Evolutionary conservation across 208 protist genomes (phyloP).

Genomic region (Vickermania ingenoplastis): DNA sequence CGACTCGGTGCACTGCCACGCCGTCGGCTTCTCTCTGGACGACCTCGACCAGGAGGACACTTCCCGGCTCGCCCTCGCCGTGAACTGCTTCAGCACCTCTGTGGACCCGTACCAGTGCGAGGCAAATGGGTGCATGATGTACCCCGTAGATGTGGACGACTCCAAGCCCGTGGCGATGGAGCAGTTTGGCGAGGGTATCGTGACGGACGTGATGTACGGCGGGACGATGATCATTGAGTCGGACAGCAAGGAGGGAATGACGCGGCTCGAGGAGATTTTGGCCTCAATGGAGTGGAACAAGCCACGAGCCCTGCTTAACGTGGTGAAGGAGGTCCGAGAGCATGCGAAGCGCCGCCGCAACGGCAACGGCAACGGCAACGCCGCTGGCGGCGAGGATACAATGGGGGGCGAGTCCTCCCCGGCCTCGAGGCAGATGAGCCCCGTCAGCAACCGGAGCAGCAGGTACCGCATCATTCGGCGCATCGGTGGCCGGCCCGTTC

Average conservation of each 20-base stretch:
- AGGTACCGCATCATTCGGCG: constrained; percentile 39
- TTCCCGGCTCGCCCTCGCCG: constrained; percentile 14
- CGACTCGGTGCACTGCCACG: not conserved
- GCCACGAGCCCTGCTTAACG: constrained; percentile 13
- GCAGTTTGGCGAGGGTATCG: constrained; percentile 60
- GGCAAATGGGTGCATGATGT: constrained; percentile 30
- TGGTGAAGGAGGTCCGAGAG: constrained; percentile 33
- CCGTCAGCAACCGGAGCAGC: constrained; percentile 3
- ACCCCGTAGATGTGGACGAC: constrained; percentile 39
- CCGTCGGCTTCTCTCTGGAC: not conserved
- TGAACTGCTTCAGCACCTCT: constrained; percentile 64
- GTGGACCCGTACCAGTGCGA: constrained; percentile 66
- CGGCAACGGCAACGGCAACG: constrained; percentile 2
- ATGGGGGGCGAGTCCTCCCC: too few species aligned
- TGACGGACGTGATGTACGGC: constrained; percentile 86
- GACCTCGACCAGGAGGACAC: not conserved
- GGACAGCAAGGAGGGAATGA: constrained; percentile 20
- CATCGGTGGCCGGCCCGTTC: constrained; percentile 52
- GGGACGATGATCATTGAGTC: constrained; percentile 61
- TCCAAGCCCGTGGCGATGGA: constrained; percentile 15
- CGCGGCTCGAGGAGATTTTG: constrained; percentile 34
- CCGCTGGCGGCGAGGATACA: not conserved
- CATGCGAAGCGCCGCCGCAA: constrained; percentile 10
- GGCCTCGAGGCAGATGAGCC: not conserved
- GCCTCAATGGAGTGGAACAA: constrained; percentile 28